Percentiles rank a stretch among this genome's conserved stretches.
phyloP scores from a whole-genome alignment of 768 basidiomycete genomes.

The Agaricus blazei region DNA sequence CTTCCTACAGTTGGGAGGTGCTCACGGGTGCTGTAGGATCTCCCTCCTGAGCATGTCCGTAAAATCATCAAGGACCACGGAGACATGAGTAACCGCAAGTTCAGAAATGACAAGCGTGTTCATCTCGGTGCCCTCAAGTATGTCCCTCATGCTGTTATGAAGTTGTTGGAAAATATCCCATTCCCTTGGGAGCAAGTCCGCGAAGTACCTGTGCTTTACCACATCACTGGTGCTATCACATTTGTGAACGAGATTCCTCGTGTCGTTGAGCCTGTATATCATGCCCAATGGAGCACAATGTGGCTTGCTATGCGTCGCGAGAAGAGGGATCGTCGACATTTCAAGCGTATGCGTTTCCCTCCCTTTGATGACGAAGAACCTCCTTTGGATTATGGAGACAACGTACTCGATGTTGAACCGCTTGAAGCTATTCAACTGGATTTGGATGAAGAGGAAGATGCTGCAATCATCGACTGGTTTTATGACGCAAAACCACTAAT shows the following conservation, averaged over 20 bases:
- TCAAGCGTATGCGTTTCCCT: conserved; percentile 99
- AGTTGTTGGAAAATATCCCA: conserved; percentile 97
- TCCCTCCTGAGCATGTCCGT: conserved; percentile 95
- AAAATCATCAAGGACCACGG: conserved; percentile 99
- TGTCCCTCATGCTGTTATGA: conserved; percentile 99
- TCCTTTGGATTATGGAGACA: conserved; percentile 98
- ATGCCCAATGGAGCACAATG: conserved; percentile 99
- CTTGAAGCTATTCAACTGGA: conserved; percentile 97
- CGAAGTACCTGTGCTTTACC: conserved; percentile 97
- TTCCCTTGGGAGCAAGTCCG: conserved; percentile 99
- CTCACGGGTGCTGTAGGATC: conserved; percentile 50
- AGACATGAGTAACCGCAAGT: conserved; percentile 99
- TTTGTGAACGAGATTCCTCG: conserved; percentile 99
- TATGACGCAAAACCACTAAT: conserved; percentile 95
- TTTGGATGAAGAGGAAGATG: conserved; percentile 87
- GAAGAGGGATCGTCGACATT: conserved; percentile 97
- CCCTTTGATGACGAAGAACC: conserved; percentile 99
- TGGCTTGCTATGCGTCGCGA: conserved; percentile 99
- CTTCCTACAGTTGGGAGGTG: conserved; percentile 5
- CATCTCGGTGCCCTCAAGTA: conserved; percentile 98
- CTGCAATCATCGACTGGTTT: conserved; percentile 94
- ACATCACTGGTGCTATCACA: conserved; percentile 98
- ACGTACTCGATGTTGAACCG: conserved; percentile 96
- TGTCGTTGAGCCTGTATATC: conserved; percentile 95
- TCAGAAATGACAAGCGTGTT: conserved; percentile 98